A percentile compares a stretch with the other conserved stretches of the same genome.
Conservation (phyloP, 306 rosid species). For the Echinosophora koreensis region DNA sequence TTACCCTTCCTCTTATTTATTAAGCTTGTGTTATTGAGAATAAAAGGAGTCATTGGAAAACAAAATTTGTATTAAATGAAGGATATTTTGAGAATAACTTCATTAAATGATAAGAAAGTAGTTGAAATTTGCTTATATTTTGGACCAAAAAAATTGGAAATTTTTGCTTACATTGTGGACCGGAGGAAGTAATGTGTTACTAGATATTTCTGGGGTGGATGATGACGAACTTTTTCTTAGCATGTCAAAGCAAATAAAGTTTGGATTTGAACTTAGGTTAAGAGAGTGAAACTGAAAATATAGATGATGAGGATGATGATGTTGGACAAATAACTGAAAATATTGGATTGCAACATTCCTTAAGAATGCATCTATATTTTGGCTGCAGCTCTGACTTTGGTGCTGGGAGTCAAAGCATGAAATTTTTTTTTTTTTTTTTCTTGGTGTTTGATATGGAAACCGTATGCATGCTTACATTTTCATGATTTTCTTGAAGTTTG, state of each 20-base stretch:
- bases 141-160: too few relatives aligned
- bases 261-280: background rate
- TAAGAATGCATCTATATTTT: slow-evolving; percentile 16
- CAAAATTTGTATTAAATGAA: too few relatives aligned
- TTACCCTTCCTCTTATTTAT: too few relatives aligned
- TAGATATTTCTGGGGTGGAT: slow-evolving; percentile 15
- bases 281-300: slow-evolving; percentile 6
- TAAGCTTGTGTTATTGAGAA: too few relatives aligned
- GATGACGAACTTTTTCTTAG: slow-evolving; percentile 10
- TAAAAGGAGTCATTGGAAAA: too few relatives aligned
- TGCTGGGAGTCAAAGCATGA: slow-evolving; percentile 4
- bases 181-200: background rate
- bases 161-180: too few relatives aligned
- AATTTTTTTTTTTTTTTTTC: background rate
- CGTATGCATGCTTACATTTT: slow-evolving; percentile 18
- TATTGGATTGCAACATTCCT: background rate
- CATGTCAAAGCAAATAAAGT: background rate
- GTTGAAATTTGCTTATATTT: too few relatives aligned
- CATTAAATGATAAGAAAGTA: too few relatives aligned
- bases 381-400: background rate
- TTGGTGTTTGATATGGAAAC: slow-evolving; percentile 17
- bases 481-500: slow-evolving; percentile 7
- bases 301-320: background rate
- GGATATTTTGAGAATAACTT: too few relatives aligned
- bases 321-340: slow-evolving; percentile 17